Percentiles rank a stretch among this genome's conserved stretches.
Evolutionary conservation across 805 yeast genomes (phyloP).

Genomic region (Metschnikowia santaceciliae): DNA sequence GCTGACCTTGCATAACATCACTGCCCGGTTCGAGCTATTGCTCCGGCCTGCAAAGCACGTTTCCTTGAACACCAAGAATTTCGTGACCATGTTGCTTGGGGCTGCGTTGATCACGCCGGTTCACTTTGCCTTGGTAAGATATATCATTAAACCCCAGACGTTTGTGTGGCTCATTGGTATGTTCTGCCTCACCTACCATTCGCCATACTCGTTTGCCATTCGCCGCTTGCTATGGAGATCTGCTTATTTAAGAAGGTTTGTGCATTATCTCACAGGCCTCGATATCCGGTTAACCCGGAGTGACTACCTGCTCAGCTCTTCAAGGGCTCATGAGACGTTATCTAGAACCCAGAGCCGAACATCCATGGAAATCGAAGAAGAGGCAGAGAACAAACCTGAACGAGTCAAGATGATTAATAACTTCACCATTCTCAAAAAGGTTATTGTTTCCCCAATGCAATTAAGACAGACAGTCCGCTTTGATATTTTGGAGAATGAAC

Average conservation of each 20-base stretch:
- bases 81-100: slow-evolving; percentile 27
- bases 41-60: slow-evolving; percentile 37
- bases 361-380: slow-evolving; percentile 6
- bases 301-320: slow-evolving; percentile 4
- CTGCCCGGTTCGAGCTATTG: slow-evolving; percentile 39
- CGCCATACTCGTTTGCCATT: slow-evolving; percentile 45
- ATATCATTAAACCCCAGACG: slow-evolving; percentile 29
- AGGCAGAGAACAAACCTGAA: slow-evolving; percentile 2
- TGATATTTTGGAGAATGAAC: slow-evolving; percentile 51
- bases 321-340: slow-evolving; percentile 12
- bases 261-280: slow-evolving; percentile 41
- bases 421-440: slow-evolving; percentile 37
- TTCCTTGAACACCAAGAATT: slow-evolving; percentile 23
- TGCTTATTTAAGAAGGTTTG: slow-evolving; percentile 35
- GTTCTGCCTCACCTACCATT: slow-evolving; percentile 40
- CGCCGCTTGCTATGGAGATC: slow-evolving; percentile 51
- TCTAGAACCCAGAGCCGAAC: slow-evolving; percentile 14
- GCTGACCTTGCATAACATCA: slow-evolving; percentile 44
- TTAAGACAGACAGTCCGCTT: slow-evolving; percentile 48
- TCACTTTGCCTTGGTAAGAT: slow-evolving; percentile 34
- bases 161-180: slow-evolving; percentile 37
- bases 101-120: slow-evolving; percentile 41
- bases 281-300: slow-evolving; percentile 18
- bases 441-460: slow-evolving; percentile 37
- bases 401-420: slow-evolving; percentile 27